Percentiles rank a stretch among this genome's conserved stretches.
phyloP scores from a whole-genome alignment of 2,329 filamentous ascomycete species.

The Dryadomyces quercus-mongolicae region DNA sequence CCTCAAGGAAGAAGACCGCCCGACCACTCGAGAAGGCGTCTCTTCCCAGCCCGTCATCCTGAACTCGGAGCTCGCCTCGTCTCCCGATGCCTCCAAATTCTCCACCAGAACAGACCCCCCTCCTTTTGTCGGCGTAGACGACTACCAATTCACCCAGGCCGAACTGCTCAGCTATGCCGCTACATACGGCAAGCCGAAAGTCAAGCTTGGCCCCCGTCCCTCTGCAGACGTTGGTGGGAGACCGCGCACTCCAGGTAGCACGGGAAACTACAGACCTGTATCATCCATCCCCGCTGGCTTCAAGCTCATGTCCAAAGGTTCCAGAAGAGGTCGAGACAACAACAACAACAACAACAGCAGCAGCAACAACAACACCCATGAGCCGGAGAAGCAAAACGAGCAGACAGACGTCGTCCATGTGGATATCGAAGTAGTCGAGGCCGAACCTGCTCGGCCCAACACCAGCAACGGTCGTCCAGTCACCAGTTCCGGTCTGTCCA shows the following conservation, averaged over 20 bases:
- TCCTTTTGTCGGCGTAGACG: conserved; percentile 33
- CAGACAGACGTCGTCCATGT: too few species aligned
- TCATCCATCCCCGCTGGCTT: conserved; percentile 73
- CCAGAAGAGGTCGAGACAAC: conserved; percentile 31
- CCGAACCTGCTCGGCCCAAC: conserved; percentile 14
- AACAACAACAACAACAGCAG: neutral
- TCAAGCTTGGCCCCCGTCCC: conserved; percentile 80
- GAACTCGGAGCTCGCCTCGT: conserved; percentile 37
- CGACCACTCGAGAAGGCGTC: conserved; percentile 14
- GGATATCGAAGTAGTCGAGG: neutral
- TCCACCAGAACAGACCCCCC: conserved; percentile 36
- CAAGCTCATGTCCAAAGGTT: conserved; percentile 51
- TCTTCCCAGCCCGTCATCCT: conserved; percentile 31
- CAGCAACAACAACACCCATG: neutral
- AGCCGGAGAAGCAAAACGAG: too few species aligned
- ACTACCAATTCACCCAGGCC: conserved; percentile 34
- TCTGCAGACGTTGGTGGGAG: conserved; percentile 55
- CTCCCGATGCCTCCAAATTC: conserved; percentile 38
- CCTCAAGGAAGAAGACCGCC: conserved; percentile 31
- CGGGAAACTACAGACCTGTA: conserved; percentile 54
- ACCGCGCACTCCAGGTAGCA: conserved; percentile 47
- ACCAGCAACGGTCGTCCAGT: conserved; percentile 25
- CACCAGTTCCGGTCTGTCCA: conserved; percentile 32
- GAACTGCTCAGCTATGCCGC: conserved; percentile 38
- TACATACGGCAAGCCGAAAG: conserved; percentile 57